phyloP scores from a whole-genome alignment of 2,329 filamentous ascomycete species.

The Calycina herbarum region DNA sequence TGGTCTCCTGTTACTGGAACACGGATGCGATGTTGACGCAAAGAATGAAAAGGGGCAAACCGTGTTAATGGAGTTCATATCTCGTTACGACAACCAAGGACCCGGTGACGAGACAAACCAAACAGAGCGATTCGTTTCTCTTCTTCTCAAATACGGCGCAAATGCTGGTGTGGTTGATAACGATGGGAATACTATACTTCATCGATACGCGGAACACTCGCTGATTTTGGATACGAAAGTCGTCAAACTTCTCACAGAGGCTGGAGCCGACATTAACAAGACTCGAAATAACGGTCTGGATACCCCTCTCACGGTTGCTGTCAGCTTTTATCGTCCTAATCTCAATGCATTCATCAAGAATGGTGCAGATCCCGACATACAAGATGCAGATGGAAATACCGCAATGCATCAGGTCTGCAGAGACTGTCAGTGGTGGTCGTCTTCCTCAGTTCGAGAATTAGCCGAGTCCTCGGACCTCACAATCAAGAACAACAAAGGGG shows the following conservation, averaged over 20 bases:
- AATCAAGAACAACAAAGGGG: constrained; percentile 12
- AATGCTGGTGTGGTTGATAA: constrained; percentile 4
- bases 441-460: constrained; percentile 5
- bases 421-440: not conserved
- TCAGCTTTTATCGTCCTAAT: no score
- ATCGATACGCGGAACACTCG: no score
- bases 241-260: constrained; percentile 11
- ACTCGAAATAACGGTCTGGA: constrained; percentile 4
- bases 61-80: constrained; percentile 14
- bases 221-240: not conserved
- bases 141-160: constrained; percentile 10
- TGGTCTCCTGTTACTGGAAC: constrained; percentile 19
- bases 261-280: constrained; percentile 18
- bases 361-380: constrained; percentile 9
- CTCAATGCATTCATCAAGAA: no score
- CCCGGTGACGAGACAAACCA: not conserved
- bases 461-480: constrained; percentile 9
- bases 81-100: no score
- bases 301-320: constrained; percentile 15
- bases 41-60: constrained; percentile 9
- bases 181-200: constrained; percentile 6
- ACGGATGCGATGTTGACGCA: constrained; percentile 27
- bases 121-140: constrained; percentile 12
- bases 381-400: constrained; percentile 19
- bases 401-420: constrained; percentile 16